Evolutionary conservation across 306 rosid genomes (phyloP), one percentile per base, ranked within the genome.

Genomic region (Erythrophleum fordii): DNA sequence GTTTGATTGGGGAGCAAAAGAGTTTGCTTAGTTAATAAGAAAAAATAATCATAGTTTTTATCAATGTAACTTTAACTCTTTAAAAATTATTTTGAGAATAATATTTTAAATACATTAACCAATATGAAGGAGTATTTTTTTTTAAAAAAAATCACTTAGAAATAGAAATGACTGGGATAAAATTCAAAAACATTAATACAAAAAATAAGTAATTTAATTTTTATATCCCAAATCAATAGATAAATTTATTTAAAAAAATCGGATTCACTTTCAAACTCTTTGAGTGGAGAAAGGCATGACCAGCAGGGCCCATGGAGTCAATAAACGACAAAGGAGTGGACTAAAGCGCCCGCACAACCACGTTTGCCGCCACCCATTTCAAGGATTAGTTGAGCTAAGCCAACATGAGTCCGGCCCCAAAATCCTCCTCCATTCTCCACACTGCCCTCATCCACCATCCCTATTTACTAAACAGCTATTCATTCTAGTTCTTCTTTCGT

Each of bases 311-410:
- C 14, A 66, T n/a, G 23, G 34, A 34, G 69, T 41, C 58, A 66
- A 66, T 72, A 51, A 25, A 13, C 25, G 56, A 73, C 60, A 31
- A 64, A 3, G 6, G 16, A 11, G 61, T 20, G 61, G 61, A 23
- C 34, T 23, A 8, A 61, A 52, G 22, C 37, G 20, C 37, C 81
- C 51, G 60, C 9, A 42, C 37, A 73, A 62, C 34, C 80, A 67
- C 58, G 66, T 23, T n/a, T 35, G 3, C 41, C 71, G 5, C 71
- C 6, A 17, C 59, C 25, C 31, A 17, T 44, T 20, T 20, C 42
- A 62, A 51, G 73, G 83, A 49, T 78, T 79, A 35, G 60, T 37
- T 83, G 41, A 56, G 49, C 67, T 5, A 23, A 37, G 44, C 73
- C 34, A 22, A 23, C 13, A 0, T 1, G 3, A 39, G 4, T n/a